Evolutionary conservation across 768 basidiomycete species (phyloP), one percentile per base, ranked within the genome.

Genomic region (Xerocomus potaroensis): DNA sequence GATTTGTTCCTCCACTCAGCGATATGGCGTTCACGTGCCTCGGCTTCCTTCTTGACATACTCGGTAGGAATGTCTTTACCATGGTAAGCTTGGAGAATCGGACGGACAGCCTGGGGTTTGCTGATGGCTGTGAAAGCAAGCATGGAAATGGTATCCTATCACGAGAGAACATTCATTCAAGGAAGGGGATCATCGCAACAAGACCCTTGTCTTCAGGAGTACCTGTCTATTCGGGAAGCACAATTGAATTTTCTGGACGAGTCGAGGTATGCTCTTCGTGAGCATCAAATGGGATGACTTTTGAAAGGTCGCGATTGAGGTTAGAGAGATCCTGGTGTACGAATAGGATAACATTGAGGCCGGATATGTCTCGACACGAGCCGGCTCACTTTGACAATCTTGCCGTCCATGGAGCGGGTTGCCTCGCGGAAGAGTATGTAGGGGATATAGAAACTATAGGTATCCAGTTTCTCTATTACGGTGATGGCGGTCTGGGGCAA

Each of bases 311-410:
- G 39, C 96, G 87, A 68, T 97, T 97, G 26, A 99, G 78, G 66
- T 92, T 97, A 1, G 91, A 87, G 18, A 98, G 74, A 62, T 99
- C 96, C 83, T n/a, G n/a, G n/a, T n/a, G n/a, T n/a, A n/a, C n/a
- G n/a, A n/a, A n/a, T n/a, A n/a, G n/a, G n/a, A n/a, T n/a, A n/a
- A n/a, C n/a, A n/a, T n/a, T n/a, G n/a, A n/a, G n/a, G n/a, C n/a
- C n/a, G n/a, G n/a, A n/a, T n/a, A n/a, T n/a, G n/a, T n/a, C n/a
- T n/a, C n/a, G n/a, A n/a, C n/a, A n/a, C n/a, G n/a, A n/a, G n/a
- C n/a, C n/a, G n/a, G n/a, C n/a, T n/a, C n/a, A n/a, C n/a, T n/a
- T 99, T 99, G 59, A 96, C 91, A 23, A 87, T 76, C 54, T 81
- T 78, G 32, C 89, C 90, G 45, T 92, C 81, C 22, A 87, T 72